Evolutionary conservation across 371 early-diverging fungal genomes (phyloP).

Genomic region (Saksenaea oblongispora): DNA sequence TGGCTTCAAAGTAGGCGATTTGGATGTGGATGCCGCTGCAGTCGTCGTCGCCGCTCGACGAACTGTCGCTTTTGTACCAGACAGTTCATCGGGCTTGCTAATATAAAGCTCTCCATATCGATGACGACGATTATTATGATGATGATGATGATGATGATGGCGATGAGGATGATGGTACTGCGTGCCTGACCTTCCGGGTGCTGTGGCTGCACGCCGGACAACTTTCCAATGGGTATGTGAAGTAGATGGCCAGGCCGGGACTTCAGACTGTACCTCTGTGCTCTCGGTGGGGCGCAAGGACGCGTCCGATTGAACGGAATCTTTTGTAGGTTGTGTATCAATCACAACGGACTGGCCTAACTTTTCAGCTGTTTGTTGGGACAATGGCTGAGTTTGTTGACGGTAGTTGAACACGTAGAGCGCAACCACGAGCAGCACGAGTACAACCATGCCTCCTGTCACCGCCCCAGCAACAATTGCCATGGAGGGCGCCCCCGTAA

Average conservation of each 20-base stretch:
- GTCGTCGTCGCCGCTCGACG: slow-evolving; percentile 19
- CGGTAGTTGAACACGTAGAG: slow-evolving; percentile 34
- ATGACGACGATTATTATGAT: background rate
- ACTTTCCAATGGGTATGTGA: slow-evolving; percentile 11
- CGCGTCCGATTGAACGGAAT: background rate
- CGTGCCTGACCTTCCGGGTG: slow-evolving; percentile 6
- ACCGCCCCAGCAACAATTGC: slow-evolving; percentile 47
- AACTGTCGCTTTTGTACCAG: background rate
- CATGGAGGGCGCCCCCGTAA: slow-evolving; percentile 26
- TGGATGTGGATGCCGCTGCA: slow-evolving; percentile 1
- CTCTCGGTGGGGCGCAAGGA: background rate
- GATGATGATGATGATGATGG: background rate
- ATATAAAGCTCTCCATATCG: slow-evolving; percentile 4
- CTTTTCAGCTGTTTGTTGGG: background rate
- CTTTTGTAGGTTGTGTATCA: background rate
- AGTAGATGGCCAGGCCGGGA: slow-evolving; percentile 13
- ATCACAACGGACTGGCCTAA: background rate
- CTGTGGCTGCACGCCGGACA: slow-evolving; percentile 16
- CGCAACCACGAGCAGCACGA: slow-evolving; percentile 33
- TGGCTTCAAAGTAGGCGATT: background rate
- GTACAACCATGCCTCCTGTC: slow-evolving; percentile 36
- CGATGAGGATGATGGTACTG: background rate
- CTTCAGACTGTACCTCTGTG: background rate
- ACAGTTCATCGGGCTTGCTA: slow-evolving; percentile 23
- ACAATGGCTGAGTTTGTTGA: slow-evolving; percentile 7